Base-by-base conservation (phyloP, 345 rosid genomes). In the Populus nigra region DNA sequence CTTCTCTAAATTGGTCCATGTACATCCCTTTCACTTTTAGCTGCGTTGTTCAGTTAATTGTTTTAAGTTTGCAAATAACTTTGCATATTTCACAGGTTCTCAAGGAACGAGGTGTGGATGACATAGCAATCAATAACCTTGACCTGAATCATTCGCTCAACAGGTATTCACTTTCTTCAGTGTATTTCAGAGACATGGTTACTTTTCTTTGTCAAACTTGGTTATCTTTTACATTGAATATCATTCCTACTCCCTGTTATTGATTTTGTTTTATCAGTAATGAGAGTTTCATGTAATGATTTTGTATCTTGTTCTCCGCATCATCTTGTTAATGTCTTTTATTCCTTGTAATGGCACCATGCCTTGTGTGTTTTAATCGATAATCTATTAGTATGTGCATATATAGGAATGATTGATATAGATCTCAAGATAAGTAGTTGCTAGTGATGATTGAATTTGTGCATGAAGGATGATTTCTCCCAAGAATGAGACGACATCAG, bases 21-120 rank as follows among this genome's bases (percentile, higher is more conserved):
- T 41, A 41, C 45, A 41, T 10, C 12, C 45, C 45, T 12, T 41
- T 41, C 20, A 23, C 27, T 38, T 22, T 38, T 73, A 27, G 33
- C 13, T 57, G 9, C 11, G 17, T 31, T 33, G 45, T 41, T 41
- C 45, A 41, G 45, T 41, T 41, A 41, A 41, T 9, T 41, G 13
- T 41, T 9, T 65, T 9, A 4, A n/a, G 4, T 69, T 3, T 23
- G 8, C 33, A 39, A 49, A 43, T 73, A 53, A 16, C 55, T 13
- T 65, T 23, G 9, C 62, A 53, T 65, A 15, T 74, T 72, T 74
- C 22, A 50, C 18, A 81, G 80, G 82, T 78, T 81, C 82, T 78
- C 67, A 83, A 79, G 78, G 76, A 83, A 43, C 41, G 78, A 23
- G 78, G 82, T 31, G 20, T 76, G 1, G 84, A 81, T 81, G 83